phyloP scores from a whole-genome alignment of 371 early-diverging fungal species.

The Lichtheimia corymbifera region DNA sequence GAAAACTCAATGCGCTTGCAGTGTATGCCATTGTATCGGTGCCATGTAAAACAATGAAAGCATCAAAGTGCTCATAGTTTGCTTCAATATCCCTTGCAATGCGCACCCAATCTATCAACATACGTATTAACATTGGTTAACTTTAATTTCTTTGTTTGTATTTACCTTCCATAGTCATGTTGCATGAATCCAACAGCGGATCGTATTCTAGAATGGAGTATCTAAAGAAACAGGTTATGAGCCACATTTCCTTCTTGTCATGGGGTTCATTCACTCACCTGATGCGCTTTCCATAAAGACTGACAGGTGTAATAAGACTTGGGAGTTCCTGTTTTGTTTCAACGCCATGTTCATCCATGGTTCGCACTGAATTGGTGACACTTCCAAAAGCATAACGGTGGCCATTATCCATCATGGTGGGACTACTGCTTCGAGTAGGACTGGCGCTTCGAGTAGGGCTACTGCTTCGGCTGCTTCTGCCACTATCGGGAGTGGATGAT shows the following conservation, averaged over 20 bases:
- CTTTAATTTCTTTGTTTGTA: not conserved
- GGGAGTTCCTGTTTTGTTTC: slow-evolving; percentile 34
- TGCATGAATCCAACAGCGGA: slow-evolving; percentile 92
- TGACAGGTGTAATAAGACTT: slow-evolving; percentile 88
- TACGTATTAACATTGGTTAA: not conserved
- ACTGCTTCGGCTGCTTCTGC: too few relatives aligned
- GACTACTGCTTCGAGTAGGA: too few relatives aligned
- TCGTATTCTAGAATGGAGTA: slow-evolving; percentile 93
- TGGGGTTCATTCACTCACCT: slow-evolving; percentile 38
- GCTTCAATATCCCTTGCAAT: slow-evolving; percentile 95
- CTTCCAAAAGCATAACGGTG: slow-evolving; percentile 20
- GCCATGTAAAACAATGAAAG: slow-evolving; percentile 93
- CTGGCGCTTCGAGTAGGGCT: too few relatives aligned
- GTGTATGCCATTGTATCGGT: slow-evolving; percentile 97
- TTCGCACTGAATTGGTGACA: slow-evolving; percentile 37
- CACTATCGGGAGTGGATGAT: slow-evolving; percentile 12
- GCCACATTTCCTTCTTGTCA: not conserved
- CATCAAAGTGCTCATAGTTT: slow-evolving; percentile 90
- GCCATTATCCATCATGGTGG: not conserved
- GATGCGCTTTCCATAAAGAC: slow-evolving; percentile 91
- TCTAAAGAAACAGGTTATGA: slow-evolving; percentile 20
- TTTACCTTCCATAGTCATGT: slow-evolving; percentile 86
- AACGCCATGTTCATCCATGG: slow-evolving; percentile 21
- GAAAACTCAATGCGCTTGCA: slow-evolving; percentile 92
- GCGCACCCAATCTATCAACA: slow-evolving; percentile 83